Percentiles rank a stretch among this genome's conserved stretches.
Conservation (phyloP, 2,329 filamentous ascomycete genomes). For the Sporothrix mexicana region DNA sequence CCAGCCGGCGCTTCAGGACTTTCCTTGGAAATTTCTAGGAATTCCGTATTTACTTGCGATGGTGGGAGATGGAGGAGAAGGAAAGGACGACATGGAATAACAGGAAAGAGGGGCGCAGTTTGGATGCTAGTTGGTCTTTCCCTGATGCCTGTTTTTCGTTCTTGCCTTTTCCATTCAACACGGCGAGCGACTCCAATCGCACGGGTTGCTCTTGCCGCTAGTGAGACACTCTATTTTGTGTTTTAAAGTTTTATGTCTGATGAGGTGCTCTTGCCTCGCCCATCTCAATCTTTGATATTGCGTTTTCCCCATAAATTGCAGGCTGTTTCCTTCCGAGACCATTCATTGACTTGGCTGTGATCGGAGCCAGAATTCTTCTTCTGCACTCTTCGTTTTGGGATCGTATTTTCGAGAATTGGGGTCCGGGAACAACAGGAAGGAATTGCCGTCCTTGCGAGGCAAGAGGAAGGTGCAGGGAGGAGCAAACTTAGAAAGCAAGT, state of each 20-base stretch:
- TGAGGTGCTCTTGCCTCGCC: background rate
- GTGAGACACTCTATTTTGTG: constrained; percentile 21
- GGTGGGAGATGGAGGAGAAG: background rate
- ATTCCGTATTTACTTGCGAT: background rate
- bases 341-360: background rate
- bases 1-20: background rate
- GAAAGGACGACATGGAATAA: background rate
- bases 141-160: constrained; percentile 8
- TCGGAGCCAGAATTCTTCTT: background rate
- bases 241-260: background rate
- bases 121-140: constrained; percentile 2
- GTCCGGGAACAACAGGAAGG: background rate
- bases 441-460: background rate
- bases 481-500: constrained; percentile 1
- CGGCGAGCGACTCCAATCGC: background rate
- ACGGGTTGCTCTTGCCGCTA: background rate
- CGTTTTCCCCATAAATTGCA: background rate
- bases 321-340: constrained; percentile 20
- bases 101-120: background rate
- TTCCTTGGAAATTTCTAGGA: background rate
- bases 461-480: background rate
- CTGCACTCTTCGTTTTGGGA: background rate
- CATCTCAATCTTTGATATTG: background rate
- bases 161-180: background rate
- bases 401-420: background rate